phyloP scores from a whole-genome alignment of 2,329 filamentous ascomycete genomes.

The Penicillium glabrum region DNA sequence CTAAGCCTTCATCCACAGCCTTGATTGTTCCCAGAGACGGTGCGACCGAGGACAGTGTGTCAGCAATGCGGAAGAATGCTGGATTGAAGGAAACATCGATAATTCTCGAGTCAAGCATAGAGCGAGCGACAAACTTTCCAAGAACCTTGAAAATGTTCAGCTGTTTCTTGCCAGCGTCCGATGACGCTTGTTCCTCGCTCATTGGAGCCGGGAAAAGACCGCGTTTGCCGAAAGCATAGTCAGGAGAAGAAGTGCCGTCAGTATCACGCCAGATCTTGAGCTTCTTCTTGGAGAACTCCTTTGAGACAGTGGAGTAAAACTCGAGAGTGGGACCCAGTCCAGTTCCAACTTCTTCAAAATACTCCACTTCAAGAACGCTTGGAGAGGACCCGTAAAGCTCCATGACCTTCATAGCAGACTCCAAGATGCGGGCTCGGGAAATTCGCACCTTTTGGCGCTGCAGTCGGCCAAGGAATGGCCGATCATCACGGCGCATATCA shows the following conservation, averaged over 20 bases:
- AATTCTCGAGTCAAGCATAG: conserved; percentile 97
- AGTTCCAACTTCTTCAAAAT: conserved; percentile 97
- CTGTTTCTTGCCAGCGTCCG: conserved; percentile 81
- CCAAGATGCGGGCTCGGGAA: conserved; percentile 87
- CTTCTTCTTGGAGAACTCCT: conserved; percentile 96
- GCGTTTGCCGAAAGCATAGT: conserved; percentile 80
- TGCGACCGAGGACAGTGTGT: conserved; percentile 65
- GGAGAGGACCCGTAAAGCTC: conserved; percentile 96
- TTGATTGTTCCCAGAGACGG: conserved; percentile 89
- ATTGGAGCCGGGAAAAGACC: conserved; percentile 92
- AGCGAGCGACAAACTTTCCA: conserved; percentile 94
- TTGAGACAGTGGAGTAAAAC: conserved; percentile 96
- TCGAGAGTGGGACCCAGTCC: conserved; percentile 93
- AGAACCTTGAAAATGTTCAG: conserved; percentile 88
- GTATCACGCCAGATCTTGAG: conserved; percentile 95
- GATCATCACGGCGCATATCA: conserved; percentile 80
- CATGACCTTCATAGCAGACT: conserved; percentile 98
- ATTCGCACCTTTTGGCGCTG: conserved; percentile 99
- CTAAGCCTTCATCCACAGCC: conserved; percentile 81
- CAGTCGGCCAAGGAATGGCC: conserved; percentile 84
- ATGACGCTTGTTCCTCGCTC: conserved; percentile 70
- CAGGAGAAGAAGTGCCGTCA: conserved; percentile 67
- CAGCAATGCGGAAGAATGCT: conserved; percentile 93
- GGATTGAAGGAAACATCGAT: conserved; percentile 98
- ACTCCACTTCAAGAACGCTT: conserved; percentile 94